phyloP scores from a whole-genome alignment of 1,139 yeast species.

The Debaryomyces psychrophilus region DNA sequence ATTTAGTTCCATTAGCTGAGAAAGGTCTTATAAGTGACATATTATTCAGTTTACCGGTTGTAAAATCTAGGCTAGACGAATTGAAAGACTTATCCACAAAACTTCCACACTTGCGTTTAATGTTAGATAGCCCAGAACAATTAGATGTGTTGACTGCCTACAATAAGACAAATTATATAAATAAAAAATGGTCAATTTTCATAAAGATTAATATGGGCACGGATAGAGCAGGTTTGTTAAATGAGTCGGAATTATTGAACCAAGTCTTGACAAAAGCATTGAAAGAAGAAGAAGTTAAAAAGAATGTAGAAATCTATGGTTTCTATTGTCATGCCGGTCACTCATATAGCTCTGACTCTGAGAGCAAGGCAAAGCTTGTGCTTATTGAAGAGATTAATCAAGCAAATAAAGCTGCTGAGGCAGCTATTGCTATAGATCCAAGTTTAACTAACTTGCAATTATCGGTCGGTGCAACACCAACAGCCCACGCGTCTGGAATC shows the following conservation, averaged over 20 bases:
- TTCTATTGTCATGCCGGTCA: constrained; percentile 84
- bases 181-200: constrained; percentile 55
- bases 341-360: constrained; percentile 57
- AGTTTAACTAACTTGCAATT: constrained; percentile 34
- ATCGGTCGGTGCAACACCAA: constrained; percentile 83
- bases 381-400: constrained; percentile 58
- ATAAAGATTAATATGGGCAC: constrained; percentile 65
- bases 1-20: constrained; percentile 46
- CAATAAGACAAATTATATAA: constrained; percentile 23
- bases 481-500: constrained; percentile 62
- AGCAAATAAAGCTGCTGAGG: constrained; percentile 57
- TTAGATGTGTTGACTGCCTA: constrained; percentile 48
- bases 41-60: constrained; percentile 71
- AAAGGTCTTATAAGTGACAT: constrained; percentile 57
- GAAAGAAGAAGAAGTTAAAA: constrained; percentile 20
- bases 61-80: constrained; percentile 54
- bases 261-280: constrained; percentile 34
- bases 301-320: constrained; percentile 56
- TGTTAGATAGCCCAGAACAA: constrained; percentile 66
- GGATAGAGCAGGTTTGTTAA: constrained; percentile 61
- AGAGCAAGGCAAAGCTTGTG: constrained; percentile 49
- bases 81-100: constrained; percentile 45
- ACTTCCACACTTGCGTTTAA: constrained; percentile 52
- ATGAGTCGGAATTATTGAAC: constrained; percentile 31
- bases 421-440: constrained; percentile 34